Conservation (phyloP, 2,329 filamentous ascomycete species). For the Fusarium falciforme region DNA sequence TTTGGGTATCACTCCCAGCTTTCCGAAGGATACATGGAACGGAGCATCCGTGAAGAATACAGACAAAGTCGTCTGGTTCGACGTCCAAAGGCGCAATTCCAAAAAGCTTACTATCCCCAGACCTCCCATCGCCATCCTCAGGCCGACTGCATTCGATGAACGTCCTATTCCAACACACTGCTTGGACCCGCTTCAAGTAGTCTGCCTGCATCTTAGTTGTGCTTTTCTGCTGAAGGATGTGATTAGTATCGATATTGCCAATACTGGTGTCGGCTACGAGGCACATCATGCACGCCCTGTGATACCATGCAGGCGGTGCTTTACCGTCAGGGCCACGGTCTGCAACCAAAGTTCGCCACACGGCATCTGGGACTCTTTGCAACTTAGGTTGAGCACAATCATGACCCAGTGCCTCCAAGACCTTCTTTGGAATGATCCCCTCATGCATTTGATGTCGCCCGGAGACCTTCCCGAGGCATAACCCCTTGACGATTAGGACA, state of each 20-base stretch:
- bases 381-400: too few relatives aligned
- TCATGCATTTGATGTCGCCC: background rate
- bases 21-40: background rate
- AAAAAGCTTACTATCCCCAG: too few relatives aligned
- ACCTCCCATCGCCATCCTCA: too few relatives aligned
- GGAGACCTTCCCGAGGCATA: too few relatives aligned
- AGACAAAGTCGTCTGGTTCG: background rate
- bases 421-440: too few relatives aligned
- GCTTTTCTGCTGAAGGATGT: background rate
- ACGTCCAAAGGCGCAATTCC: background rate
- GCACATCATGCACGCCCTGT: background rate
- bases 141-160: too few relatives aligned
- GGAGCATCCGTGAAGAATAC: background rate
- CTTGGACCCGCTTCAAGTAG: background rate
- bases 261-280: fast-evolving
- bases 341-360: background rate
- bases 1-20: too few relatives aligned
- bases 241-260: background rate
- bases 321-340: background rate
- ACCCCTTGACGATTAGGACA: too few relatives aligned
- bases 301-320: background rate
- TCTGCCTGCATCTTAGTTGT: background rate
- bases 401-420: too few relatives aligned
- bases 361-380: background rate
- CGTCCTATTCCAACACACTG: background rate